These are phyloP conservation scores for Amanita phalloides DNA, from an alignment of 768 basidiomycete species.

Conservation along the genomic window DNA sequence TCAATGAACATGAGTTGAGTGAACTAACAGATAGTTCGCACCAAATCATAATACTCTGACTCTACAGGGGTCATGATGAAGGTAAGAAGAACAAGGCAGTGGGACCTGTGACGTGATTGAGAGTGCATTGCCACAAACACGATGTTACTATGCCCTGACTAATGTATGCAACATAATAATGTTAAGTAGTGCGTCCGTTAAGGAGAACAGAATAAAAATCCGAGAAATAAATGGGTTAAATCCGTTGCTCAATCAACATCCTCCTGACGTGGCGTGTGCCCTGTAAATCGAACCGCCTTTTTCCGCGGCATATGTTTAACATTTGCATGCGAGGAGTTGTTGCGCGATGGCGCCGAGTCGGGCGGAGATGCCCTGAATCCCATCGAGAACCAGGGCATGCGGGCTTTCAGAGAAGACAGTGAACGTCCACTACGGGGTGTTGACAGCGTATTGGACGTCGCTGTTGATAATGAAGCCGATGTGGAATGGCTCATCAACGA, in stretches of 20 bases:
- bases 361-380: slow-evolving; percentile 20
- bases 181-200: background rate
- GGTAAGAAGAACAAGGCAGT: background rate
- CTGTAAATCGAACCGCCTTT: slow-evolving; percentile 57
- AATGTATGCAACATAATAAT: background rate
- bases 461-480: slow-evolving; percentile 39
- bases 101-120: background rate
- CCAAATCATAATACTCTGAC: slow-evolving; percentile 83
- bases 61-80: slow-evolving; percentile 72
- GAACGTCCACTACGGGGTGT: slow-evolving; percentile 21
- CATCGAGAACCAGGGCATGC: slow-evolving; percentile 44
- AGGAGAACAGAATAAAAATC: background rate
- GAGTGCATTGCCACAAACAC: background rate
- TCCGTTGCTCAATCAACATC: background rate
- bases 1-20: background rate
- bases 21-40: slow-evolving; percentile 22
- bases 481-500: slow-evolving; percentile 27
- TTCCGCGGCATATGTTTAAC: slow-evolving; percentile 17
- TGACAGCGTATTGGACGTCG: slow-evolving; percentile 28
- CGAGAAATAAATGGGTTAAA: background rate
- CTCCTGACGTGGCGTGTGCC: slow-evolving; percentile 17
- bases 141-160: background rate
- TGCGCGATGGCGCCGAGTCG: slow-evolving; percentile 21
- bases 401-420: slow-evolving; percentile 27
- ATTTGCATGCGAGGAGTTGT: slow-evolving; percentile 29